Conservation (phyloP, 257 asterid species). For the Thymus mandschuricus region DNA sequence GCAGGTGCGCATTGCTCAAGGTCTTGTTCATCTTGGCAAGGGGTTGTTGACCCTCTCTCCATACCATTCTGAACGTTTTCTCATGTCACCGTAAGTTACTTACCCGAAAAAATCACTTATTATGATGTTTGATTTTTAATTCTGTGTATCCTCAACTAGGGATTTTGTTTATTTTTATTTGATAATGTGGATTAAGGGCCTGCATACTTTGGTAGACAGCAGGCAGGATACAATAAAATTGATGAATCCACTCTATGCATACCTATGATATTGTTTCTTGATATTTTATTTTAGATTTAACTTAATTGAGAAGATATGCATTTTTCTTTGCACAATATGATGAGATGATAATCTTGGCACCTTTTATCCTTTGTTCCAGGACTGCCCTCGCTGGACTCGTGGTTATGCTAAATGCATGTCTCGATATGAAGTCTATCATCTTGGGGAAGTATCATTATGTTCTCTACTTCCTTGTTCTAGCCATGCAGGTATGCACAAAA, state of each 20-base stretch:
- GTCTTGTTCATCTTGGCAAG: constrained; percentile 91
- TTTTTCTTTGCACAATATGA: background rate
- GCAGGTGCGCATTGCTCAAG: constrained; percentile 98
- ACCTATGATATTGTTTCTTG: too few species aligned
- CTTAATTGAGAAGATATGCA: background rate
- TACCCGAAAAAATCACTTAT: background rate
- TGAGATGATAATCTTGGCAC: constrained; percentile 2
- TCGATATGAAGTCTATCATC: constrained; percentile 80
- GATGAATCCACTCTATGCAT: too few species aligned
- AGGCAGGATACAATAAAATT: too few species aligned
- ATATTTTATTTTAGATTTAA: too few species aligned
- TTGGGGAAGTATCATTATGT: constrained; percentile 89
- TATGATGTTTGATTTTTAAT: constrained; percentile 2
- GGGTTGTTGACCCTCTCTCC: constrained; percentile 90
- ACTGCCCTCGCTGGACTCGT: constrained; percentile 89
- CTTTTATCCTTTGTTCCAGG: constrained; percentile 44
- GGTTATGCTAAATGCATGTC: constrained; percentile 74
- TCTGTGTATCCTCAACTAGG: background rate
- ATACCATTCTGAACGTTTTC: constrained; percentile 80
- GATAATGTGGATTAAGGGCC: background rate
- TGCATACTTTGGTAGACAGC: too few species aligned
- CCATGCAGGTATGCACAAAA: constrained; percentile 74
- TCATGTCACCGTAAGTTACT: constrained; percentile 78
- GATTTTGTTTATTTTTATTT: background rate
- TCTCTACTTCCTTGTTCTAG: constrained; percentile 81